Evolutionary conservation across 1,284 basidiomycete species (phyloP).

Genomic region (Tylopilus sp.): DNA sequence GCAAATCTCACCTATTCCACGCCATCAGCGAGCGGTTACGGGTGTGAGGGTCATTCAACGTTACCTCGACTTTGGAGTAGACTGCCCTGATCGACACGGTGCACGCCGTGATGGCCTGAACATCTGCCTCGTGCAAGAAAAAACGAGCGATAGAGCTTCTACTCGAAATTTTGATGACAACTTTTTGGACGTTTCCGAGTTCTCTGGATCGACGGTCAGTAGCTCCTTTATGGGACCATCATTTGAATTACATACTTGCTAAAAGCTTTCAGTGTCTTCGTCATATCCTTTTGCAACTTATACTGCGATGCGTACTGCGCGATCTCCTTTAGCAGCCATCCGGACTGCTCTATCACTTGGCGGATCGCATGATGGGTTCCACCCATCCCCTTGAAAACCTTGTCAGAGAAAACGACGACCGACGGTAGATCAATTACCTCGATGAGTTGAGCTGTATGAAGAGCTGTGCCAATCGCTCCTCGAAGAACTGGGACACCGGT

Average conservation of each 20-base stretch:
- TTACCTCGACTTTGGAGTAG: conserved; percentile 24
- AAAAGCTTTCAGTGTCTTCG: conserved; percentile 7
- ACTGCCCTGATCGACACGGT: conserved; percentile 21
- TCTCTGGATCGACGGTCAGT: conserved; percentile 14
- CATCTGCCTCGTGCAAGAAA: conserved; percentile 21
- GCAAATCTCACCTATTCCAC: conserved; percentile 8
- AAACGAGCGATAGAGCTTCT: conserved; percentile 17
- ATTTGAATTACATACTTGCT: conserved; percentile 8
- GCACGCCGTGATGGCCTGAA: conserved; percentile 19
- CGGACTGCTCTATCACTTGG: too few species aligned
- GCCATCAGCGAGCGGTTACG: neutral
- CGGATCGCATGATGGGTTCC: conserved; percentile 28
- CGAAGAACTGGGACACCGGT: conserved; percentile 10
- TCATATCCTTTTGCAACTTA: conserved; percentile 6
- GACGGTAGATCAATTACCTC: conserved; percentile 11
- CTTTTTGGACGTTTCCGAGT: conserved; percentile 17
- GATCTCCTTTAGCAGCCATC: conserved; percentile 29
- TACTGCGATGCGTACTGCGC: neutral
- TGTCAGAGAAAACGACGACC: neutral
- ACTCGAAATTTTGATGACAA: conserved; percentile 19
- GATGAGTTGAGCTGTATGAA: conserved; percentile 19
- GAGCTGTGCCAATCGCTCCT: too few species aligned
- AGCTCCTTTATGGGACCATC: neutral
- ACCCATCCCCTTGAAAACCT: conserved; percentile 15
- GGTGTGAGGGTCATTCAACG: neutral